Evolutionary conservation across 2,329 filamentous ascomycete genomes (phyloP), one percentile per base, ranked within the genome.

Genomic region (Talaromyces pinophilus): DNA sequence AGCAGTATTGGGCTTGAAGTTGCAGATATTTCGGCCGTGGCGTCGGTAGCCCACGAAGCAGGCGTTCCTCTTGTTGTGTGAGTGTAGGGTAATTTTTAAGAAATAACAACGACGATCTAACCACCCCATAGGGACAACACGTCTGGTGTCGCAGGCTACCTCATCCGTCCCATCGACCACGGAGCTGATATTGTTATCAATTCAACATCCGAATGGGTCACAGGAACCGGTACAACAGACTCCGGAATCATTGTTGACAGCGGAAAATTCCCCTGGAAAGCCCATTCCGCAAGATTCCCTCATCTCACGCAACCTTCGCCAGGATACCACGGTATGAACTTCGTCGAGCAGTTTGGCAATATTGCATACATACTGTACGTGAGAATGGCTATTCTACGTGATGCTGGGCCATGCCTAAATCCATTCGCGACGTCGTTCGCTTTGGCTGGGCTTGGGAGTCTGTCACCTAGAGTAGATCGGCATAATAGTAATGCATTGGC

Each of bases 181-280:
- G 92, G 92, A 64, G 92, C 90, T 68, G 92, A 96, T 76, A 96
- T 96, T 68, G 89, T 96, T 44, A 90, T 96, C 38, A 92, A 96
- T 84, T 93, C 90, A 19, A 91, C 92, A 7, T 96, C 92, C 67
- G 96, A 96, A 81, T 96, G 92, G 92, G 96, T 96, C 68, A 92
- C 92, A 67, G 92, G 92, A 60, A 92, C 96, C 78, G 92, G 92
- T 69, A 94, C 92, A 33, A 95, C 92, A 17, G 90, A 96, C 70
- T 92, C 86, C 66, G 92, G 92, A 67, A 84, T 96, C 54, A 85
- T 96, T 55, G 85, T 96, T 69, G 92, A 96, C 80, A 86, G 88
- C 68, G 92, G 92, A 73, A 93, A 91, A 77, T 96, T 96, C 77
- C 90, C 95, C 82, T 96, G 92, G 81, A 80, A 64, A 28, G n/a